A percentile compares a stretch with the other conserved stretches of the same genome.
phyloP scores from a whole-genome alignment of 1,284 basidiomycete genomes.

The Ceratobasidium sp. region DNA sequence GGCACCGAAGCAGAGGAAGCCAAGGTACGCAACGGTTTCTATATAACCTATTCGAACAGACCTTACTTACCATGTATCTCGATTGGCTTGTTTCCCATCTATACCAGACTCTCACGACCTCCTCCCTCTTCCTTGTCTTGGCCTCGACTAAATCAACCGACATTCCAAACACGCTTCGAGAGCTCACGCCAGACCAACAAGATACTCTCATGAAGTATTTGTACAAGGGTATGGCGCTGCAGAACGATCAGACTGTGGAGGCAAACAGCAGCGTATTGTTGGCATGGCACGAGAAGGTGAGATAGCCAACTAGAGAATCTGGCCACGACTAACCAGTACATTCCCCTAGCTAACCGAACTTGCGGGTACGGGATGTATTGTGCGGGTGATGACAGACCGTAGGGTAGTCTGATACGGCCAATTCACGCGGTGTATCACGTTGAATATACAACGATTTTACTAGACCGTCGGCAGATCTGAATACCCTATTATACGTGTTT shows the following conservation, averaged over 20 bases:
- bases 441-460: not conserved
- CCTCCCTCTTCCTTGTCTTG: conserved; percentile 88
- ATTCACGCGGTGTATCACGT: not conserved
- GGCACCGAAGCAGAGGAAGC: conserved; percentile 86
- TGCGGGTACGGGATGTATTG: conserved; percentile 95
- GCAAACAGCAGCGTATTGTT: conserved; percentile 88
- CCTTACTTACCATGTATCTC: conserved; percentile 5
- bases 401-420: conserved; percentile 63
- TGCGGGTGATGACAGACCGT: conserved; percentile 96
- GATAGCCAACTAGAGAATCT: conserved; percentile 43
- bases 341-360: conserved; percentile 87
- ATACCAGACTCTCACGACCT: conserved; percentile 73
- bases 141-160: conserved; percentile 94
- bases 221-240: conserved; percentile 93
- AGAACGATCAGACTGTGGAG: conserved; percentile 71
- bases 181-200: conserved; percentile 79
- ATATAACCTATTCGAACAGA: not conserved
- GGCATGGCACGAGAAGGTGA: conserved; percentile 95
- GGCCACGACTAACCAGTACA: conserved; percentile 38
- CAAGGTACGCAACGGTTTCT: conserved; percentile 63
- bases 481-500: too few relatives aligned
- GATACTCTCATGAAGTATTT: conserved; percentile 98
- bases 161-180: conserved; percentile 78
- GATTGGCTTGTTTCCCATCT: not conserved
- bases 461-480: too few relatives aligned